Conservation (phyloP, 192 early-diverging fungal species). For the Thoreauomyces humboldtii region DNA sequence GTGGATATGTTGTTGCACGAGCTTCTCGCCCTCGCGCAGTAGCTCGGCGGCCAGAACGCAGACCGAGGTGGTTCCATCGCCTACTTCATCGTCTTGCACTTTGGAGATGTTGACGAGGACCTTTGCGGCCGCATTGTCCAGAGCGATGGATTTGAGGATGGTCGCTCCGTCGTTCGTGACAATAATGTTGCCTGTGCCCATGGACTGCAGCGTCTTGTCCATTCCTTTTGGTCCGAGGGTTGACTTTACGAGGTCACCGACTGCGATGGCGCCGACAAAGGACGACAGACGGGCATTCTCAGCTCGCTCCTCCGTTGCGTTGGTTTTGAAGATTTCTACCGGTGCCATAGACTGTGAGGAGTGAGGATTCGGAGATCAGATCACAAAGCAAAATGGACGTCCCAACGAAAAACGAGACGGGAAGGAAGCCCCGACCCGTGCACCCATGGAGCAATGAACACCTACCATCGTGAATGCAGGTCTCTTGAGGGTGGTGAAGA, state of each 20-base stretch:
- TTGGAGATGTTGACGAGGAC: constrained; percentile 98
- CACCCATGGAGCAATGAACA: no score
- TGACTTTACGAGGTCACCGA: constrained; percentile 97
- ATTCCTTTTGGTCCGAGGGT: constrained; percentile 98
- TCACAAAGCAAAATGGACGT: no score
- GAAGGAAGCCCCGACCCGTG: no score
- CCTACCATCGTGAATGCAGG: no score
- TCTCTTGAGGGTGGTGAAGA: no score
- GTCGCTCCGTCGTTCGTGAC: constrained; percentile 99
- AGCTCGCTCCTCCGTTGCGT: constrained; percentile 92
- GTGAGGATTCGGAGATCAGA: no score
- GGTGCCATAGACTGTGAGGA: no score
- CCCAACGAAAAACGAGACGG: no score
- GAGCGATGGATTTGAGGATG: constrained; percentile 95
- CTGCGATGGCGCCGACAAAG: constrained; percentile 97
- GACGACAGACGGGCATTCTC: constrained; percentile 96
- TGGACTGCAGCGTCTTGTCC: constrained; percentile 99
- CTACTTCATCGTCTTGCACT: constrained; percentile 99
- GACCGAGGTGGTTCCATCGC: constrained; percentile 99
- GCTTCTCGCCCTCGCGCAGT: constrained; percentile 86
- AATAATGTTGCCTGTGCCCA: constrained; percentile 75
- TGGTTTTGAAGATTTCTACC: constrained; percentile 92
- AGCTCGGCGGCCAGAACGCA: constrained; percentile 96
- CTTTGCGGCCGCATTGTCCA: constrained; percentile 98
- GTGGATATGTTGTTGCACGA: constrained; percentile 92